Base-by-base conservation (phyloP, 768 basidiomycete species). In the Ramaria rubella region DNA sequence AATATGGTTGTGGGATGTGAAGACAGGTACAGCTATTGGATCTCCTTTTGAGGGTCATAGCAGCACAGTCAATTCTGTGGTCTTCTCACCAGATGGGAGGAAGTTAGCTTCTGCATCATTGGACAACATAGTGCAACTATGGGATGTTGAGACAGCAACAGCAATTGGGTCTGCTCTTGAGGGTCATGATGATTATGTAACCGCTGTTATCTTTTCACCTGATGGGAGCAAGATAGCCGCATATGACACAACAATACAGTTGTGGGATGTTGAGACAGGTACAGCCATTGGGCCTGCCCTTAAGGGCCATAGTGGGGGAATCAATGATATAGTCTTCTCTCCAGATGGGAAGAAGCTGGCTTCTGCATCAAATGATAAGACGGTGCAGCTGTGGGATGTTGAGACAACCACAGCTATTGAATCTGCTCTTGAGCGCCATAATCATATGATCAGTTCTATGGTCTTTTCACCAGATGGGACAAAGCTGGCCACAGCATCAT, bases 401-500 rank as follows among this genome's bases (percentile, higher is more conserved):
- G 17, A n/a, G 7, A 44, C 58, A 7, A 49, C 56, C 4, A 30
- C 7, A 17, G 14, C 6, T 2, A 30, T 4, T 21, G 21, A 1
- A 30, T 11, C 7, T 33, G 29, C 56, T 5, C 24, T 30, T 11
- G 24, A 11, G 24, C 40, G 58, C 1, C 58, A 59, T 29, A 55
- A 17, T 17, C 12, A 44, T 26, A 11, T 15, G 42, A 55, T 59
- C 8, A 29, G 9, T 5, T 43, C 56, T 29, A 31, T 59, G 17
- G 17, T 55, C n/a, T 55, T 59, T 42, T 59, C 58, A 9, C 58
- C 58, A 8, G 45, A 45, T 26, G 58, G 58, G 8, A 24, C 5
- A 23, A 27, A 36, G 5, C 23, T 59, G 15, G 54, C 34, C 21
- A 48, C 58, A 15, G 42, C 56, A 5, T 57, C 56, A n/a, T 5